Evolutionary conservation across 2,329 filamentous ascomycete genomes (phyloP), one percentile per base, ranked within the genome.

Genomic region (Fusarium sp.): DNA sequence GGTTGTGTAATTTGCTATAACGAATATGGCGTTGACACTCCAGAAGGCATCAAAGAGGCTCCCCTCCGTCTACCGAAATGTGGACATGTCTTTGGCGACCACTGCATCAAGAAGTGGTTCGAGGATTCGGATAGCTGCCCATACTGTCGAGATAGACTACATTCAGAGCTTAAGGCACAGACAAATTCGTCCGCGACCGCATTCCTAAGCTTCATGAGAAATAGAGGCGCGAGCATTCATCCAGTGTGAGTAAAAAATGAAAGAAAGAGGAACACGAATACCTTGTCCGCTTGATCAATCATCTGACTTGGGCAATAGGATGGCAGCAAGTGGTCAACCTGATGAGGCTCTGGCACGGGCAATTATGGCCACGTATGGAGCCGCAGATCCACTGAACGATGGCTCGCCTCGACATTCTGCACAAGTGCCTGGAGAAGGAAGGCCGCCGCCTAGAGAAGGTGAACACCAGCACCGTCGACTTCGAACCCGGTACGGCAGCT

Each of bases 41-140:
- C 90, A 0, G 90, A 92, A 71, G 90, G 89, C 3, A 80, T 88
- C 26, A 85, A 83, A 51, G 90, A 92, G 77, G 83, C 81, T 6
- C 88, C 90, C 2, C 79, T 91, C 22, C 87, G 88, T 26, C 80
- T 92, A 24, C 90, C 90, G 6, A 87, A 85, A 73, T 92, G 90
- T 83, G 89, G 88, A 73, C 90, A 92, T 74, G 80, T 92, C 12
- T 92, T 92, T 78, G 90, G 90, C 24, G 86, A 91, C 63, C 85
- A 87, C 73, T 92, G 90, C 79, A 90, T 92, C 72, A 90, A 88
- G 78, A 91, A 89, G 73, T 92, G 90, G 90, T 86, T 92, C 47
- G 84, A 89, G 59, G 88, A 91, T 51, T 88, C 88, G 4, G 87
- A 90, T 73, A 90, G 84, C 62, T 92, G 90, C 73, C 90, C 90